Percentiles rank a stretch among this genome's conserved stretches.
phyloP scores from a whole-genome alignment of 1,284 basidiomycete genomes.

The Ganoderma leucocontextum region DNA sequence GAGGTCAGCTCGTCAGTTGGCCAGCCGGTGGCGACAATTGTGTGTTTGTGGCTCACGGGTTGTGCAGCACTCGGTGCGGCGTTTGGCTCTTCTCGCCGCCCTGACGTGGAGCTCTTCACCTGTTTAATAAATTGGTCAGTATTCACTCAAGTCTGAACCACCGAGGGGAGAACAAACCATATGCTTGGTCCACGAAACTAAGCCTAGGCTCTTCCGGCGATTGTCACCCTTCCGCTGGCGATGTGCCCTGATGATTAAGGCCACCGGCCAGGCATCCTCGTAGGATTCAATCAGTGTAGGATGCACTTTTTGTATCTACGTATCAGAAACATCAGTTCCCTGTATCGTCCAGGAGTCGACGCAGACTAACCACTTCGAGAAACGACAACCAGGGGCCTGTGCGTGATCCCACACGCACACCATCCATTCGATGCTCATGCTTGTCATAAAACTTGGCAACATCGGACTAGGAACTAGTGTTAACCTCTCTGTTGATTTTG shows the following conservation, averaged over 20 bases:
- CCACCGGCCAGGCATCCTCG: constrained; percentile 15
- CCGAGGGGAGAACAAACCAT: neutral
- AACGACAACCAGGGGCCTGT: neutral
- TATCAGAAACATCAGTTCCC: too few species aligned
- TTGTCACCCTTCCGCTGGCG: neutral
- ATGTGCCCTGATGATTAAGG: constrained; percentile 1
- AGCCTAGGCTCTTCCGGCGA: neutral
- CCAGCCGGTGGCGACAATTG: neutral
- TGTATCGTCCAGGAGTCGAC: neutral
- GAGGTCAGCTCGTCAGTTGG: neutral
- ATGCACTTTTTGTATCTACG: neutral
- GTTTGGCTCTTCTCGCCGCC: too few species aligned
- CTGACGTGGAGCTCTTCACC: too few species aligned
- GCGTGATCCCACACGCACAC: neutral
- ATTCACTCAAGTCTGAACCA: neutral
- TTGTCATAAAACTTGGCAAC: neutral
- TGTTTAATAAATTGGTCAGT: neutral
- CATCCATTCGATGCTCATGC: neutral
- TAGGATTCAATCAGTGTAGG: constrained; percentile 5
- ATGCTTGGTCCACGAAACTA: neutral
- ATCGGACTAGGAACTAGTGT: neutral
- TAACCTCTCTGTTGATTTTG: neutral
- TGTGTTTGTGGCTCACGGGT: neutral
- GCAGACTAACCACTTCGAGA: neutral
- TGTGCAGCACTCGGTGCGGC: too few species aligned